phyloP scores from a whole-genome alignment of 495 filamentous ascomycete genomes.

The Hyaloscypha variabilis region DNA sequence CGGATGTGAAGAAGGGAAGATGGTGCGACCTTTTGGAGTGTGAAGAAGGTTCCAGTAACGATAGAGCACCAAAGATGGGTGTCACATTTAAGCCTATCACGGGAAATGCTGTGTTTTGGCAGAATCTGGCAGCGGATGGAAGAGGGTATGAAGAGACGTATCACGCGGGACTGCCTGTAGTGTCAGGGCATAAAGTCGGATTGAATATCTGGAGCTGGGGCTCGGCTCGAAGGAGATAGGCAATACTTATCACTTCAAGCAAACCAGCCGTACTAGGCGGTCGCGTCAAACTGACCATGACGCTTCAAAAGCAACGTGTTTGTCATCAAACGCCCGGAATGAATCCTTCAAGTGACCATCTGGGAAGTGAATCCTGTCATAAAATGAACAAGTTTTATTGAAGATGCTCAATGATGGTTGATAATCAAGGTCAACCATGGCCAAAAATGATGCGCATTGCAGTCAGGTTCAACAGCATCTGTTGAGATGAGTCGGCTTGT shows the following conservation, averaged over 20 bases:
- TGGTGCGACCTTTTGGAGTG: slow-evolving; percentile 44
- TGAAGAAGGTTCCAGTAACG: slow-evolving; percentile 6
- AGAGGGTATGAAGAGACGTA: slow-evolving; percentile 45
- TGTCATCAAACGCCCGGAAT: no score
- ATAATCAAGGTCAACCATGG: no score
- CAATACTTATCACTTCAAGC: not conserved
- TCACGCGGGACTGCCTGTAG: slow-evolving; percentile 50
- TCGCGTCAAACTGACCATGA: no score
- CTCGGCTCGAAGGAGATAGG: slow-evolving; percentile 6
- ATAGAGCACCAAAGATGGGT: slow-evolving; percentile 23
- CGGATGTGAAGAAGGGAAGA: slow-evolving; percentile 14
- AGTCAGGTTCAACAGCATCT: no score
- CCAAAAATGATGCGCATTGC: no score
- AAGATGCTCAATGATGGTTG: no score
- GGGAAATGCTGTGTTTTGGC: slow-evolving; percentile 52
- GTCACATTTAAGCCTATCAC: slow-evolving; percentile 45
- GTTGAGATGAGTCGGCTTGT: no score
- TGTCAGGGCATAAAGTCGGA: slow-evolving; percentile 46
- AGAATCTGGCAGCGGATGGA: slow-evolving; percentile 46
- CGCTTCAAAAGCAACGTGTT: no score
- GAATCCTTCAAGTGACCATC: no score
- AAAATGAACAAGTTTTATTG: no score
- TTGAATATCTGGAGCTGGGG: slow-evolving; percentile 46
- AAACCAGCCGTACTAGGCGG: no score
- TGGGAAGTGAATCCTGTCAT: no score